These are phyloP conservation scores for Globisporangium nodosum DNA, from an alignment of 352 stramenopile species.

Conservation along the genomic window DNA sequence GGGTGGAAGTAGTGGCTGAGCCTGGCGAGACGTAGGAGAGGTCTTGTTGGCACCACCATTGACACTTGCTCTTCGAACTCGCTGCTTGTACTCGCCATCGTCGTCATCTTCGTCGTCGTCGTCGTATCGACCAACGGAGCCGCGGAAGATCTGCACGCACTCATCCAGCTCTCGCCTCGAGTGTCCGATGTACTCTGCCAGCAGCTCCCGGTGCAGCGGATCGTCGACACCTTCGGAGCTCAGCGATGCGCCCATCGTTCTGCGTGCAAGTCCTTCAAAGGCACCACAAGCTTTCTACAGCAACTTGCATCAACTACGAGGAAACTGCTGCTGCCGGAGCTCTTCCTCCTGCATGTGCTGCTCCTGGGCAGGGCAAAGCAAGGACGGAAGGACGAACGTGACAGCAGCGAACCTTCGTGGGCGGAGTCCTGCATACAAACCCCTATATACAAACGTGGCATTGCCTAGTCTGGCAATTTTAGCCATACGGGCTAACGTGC, in stretches of 20 bases:
- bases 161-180: slow-evolving; percentile 43
- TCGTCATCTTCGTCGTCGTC: slow-evolving; percentile 15
- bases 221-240: slow-evolving; percentile 16
- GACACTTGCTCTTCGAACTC: background rate
- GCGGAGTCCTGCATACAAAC: no score
- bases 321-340: no score
- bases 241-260: slow-evolving; percentile 18
- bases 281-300: background rate
- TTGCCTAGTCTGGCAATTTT: no score
- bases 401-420: no score
- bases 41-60: background rate
- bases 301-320: background rate
- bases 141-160: slow-evolving; percentile 51
- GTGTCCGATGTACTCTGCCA: slow-evolving; percentile 52
- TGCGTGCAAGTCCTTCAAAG: background rate
- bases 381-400: no score
- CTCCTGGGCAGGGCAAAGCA: no score
- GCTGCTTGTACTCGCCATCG: background rate
- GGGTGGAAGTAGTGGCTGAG: no score
- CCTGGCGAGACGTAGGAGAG: background rate
- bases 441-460: no score
- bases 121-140: slow-evolving; percentile 19
- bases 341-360: no score
- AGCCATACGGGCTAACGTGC: no score
- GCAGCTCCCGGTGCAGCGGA: slow-evolving; percentile 27